Conservation (phyloP, 495 filamentous ascomycete genomes). For the Penicillium roqueforti region DNA sequence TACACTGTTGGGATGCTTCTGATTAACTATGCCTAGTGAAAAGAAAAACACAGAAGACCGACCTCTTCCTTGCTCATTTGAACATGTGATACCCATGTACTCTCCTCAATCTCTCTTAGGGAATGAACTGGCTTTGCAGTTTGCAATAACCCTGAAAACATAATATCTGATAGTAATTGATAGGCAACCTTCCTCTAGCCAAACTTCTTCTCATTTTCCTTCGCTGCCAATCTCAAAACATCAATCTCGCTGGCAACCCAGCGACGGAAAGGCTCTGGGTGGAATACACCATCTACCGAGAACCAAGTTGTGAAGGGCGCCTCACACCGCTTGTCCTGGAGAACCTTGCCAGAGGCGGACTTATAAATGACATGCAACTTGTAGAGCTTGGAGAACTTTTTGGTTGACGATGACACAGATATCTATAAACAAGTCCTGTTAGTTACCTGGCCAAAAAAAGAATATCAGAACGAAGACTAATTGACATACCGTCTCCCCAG, state of each 20-base stretch:
- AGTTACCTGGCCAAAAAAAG: neutral
- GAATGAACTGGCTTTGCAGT: neutral
- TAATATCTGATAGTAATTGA: neutral
- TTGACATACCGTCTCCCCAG: conserved; percentile 50
- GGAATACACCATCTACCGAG: conserved; percentile 73
- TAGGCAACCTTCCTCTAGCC: conserved; percentile 2
- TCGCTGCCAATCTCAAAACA: conserved; percentile 63
- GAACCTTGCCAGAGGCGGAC: conserved; percentile 41
- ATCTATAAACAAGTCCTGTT: conserved; percentile 44
- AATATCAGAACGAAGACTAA: neutral
- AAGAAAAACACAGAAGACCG: neutral
- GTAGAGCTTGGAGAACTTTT: conserved; percentile 78
- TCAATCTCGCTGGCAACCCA: conserved; percentile 70
- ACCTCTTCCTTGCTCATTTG: neutral
- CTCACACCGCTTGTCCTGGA: conserved; percentile 51
- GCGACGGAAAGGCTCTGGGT: conserved; percentile 76
- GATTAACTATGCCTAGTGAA: neutral
- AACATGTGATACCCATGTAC: neutral
- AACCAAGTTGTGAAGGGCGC: conserved; percentile 85
- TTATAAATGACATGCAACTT: conserved; percentile 60
- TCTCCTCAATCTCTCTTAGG: neutral
- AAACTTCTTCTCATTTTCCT: conserved; percentile 48
- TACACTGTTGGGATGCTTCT: neutral
- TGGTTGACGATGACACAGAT: conserved; percentile 59
- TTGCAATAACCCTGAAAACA: neutral